Conservation (phyloP, 306 rosid genomes). For the Heteromeles arbutifolia region DNA sequence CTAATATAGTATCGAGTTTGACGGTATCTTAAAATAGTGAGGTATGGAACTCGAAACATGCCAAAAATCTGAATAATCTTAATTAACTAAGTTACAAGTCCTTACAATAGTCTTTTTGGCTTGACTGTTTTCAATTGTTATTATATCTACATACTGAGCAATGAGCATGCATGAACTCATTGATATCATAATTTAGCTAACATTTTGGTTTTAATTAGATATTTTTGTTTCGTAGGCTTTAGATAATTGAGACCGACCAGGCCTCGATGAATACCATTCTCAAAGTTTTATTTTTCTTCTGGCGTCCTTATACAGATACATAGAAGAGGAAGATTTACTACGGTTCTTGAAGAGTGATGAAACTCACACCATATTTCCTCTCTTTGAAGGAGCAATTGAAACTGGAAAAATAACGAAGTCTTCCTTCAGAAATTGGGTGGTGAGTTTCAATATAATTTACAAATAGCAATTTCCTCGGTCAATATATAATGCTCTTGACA, state of each 20-base stretch:
- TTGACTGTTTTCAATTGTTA: too few species aligned
- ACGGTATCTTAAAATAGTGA: too few species aligned
- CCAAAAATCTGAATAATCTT: too few species aligned
- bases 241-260: not conserved
- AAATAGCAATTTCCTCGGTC: too few species aligned
- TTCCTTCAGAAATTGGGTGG: constrained; percentile 51
- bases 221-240: not conserved
- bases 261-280: not conserved
- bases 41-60: too few species aligned
- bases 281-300: not conserved
- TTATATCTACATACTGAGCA: too few species aligned
- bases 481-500: too few species aligned
- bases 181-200: too few species aligned
- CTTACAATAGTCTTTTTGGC: too few species aligned
- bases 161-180: too few species aligned
- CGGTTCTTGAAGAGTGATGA: constrained; percentile 33
- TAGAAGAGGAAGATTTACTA: constrained; percentile 42
- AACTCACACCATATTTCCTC: constrained; percentile 39
- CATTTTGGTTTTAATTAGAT: not conserved
- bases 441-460: not conserved
- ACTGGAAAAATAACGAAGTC: constrained; percentile 36
- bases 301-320: constrained; percentile 18
- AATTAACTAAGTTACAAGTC: too few species aligned
- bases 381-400: constrained; percentile 38
- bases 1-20: too few species aligned